Evolutionary conservation across 495 filamentous ascomycete species (phyloP), one percentile per base, ranked within the genome.

Genomic region (Entonaema liquescens): DNA sequence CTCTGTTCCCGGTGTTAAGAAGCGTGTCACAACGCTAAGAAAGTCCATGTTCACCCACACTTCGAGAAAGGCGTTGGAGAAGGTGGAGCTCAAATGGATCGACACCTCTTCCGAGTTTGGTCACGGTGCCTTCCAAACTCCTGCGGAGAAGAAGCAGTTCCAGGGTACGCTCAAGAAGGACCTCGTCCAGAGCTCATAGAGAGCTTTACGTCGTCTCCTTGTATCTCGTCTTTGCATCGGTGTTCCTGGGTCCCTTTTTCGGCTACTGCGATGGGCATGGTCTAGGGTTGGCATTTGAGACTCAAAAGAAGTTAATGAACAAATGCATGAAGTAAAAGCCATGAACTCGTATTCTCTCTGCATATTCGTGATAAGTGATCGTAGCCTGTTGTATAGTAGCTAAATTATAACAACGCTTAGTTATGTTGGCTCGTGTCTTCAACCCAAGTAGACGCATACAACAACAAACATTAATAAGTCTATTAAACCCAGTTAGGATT

Each of bases 71-170:
- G 92, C 96, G 40, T 87, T 96, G 80, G 96, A 99, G 91, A 98
- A 98, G 91, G 91, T 98, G 79, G 94, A 98, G 69, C 91, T 99
- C 85, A 99, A 99, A 86, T 99, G 96, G 96, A 98, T 99, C 89
- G 96, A 99, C 79, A 99, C 96, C 73, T 97, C 94, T 52, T 97
- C 93, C 84, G 97, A 99, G 89, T 99, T 98, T 87, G 96, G 96
- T 83, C 96, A 99, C 87, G 96, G 96, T 89, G 95, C 92, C 80
- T 99, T 97, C 92, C 96, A 99, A 88, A 98, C 94, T 58, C 84
- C 90, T 78, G 91, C 91, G 79, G 96, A 99, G 91, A 99, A 99
- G 93, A 90, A 90, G 83, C 84, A 89, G 77, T 93, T 90, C 87
- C 76, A 97, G 84, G 96, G 96, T 84, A 96, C 93, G 52, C 91